A percentile compares a stretch with the other conserved stretches of the same genome.
Conservation (phyloP, 306 rosid genomes). For the Vigna mungo region DNA sequence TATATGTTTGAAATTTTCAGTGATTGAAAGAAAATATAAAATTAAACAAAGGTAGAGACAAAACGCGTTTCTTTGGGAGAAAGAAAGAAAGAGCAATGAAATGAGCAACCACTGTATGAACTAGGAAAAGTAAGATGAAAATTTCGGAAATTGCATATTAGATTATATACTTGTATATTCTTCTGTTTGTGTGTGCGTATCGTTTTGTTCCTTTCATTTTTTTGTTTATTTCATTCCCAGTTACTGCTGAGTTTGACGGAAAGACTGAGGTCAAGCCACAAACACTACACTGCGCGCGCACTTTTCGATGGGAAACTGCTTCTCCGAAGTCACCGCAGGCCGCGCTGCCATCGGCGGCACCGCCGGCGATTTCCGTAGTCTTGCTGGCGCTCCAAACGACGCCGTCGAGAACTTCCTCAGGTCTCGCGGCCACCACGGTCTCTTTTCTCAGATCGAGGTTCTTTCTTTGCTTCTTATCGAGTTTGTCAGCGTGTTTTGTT, state of each 20-base stretch:
- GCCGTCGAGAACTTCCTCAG: conserved; percentile 78
- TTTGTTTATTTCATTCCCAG: neutral
- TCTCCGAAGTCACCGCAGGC: conserved; percentile 77
- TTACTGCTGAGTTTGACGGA: conserved; percentile 3
- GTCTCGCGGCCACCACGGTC: conserved; percentile 81
- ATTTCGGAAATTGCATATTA: conserved; percentile 11
- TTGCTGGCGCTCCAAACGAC: conserved; percentile 59
- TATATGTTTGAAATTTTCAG: no score
- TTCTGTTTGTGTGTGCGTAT: neutral
- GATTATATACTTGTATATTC: neutral
- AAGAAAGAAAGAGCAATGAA: neutral
- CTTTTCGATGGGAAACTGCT: conserved; percentile 84
- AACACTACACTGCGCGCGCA: neutral
- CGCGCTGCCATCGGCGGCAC: conserved; percentile 77
- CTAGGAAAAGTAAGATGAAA: neutral
- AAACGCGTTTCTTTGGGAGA: conserved; percentile 14
- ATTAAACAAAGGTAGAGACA: neutral
- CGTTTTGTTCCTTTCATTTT: neutral
- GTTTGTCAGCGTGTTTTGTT: conserved; percentile 1
- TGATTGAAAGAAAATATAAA: neutral
- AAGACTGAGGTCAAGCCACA: neutral
- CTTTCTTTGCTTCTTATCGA: conserved; percentile 5
- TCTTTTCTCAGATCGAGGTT: conserved; percentile 99
- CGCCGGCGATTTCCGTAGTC: conserved; percentile 41
- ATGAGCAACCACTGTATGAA: neutral